Evolutionary conservation across 1,284 basidiomycete species (phyloP).

Genomic region (Anthracocystis walkeri): DNA sequence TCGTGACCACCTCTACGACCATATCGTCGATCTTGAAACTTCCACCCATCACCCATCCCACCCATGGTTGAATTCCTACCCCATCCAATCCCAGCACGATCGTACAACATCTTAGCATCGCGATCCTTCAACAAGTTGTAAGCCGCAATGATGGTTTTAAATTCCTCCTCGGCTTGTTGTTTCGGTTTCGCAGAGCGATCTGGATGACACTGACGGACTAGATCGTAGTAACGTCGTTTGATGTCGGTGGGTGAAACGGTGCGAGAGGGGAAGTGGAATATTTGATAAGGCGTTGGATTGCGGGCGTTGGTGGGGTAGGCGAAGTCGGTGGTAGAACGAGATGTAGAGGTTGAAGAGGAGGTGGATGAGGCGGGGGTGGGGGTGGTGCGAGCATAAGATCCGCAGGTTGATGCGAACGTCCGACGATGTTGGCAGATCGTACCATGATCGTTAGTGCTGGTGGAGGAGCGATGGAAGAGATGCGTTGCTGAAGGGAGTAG

Average conservation of each 20-base stretch:
- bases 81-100: constrained; percentile 54
- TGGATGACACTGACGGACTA: constrained; percentile 61
- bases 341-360: neutral
- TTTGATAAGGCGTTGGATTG: constrained; percentile 62
- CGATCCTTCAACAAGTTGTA: constrained; percentile 56
- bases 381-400: no score
- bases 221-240: constrained; percentile 66
- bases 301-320: constrained; percentile 23
- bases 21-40: constrained; percentile 15
- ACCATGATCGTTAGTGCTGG: no score
- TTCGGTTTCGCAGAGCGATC: constrained; percentile 49
- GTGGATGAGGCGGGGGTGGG: neutral
- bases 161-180: constrained; percentile 38
- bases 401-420: no score
- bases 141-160: constrained; percentile 53
- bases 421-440: no score
- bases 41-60: neutral
- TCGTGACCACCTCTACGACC: constrained; percentile 31
- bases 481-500: constrained; percentile 10
- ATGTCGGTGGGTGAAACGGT: constrained; percentile 38
- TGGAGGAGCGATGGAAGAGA: neutral
- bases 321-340: neutral
- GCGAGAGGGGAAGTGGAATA: constrained; percentile 58
- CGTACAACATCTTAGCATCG: constrained; percentile 35
- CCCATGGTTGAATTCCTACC: neutral